phyloP scores from a whole-genome alignment of 768 basidiomycete species.

The Terana coerulea region DNA sequence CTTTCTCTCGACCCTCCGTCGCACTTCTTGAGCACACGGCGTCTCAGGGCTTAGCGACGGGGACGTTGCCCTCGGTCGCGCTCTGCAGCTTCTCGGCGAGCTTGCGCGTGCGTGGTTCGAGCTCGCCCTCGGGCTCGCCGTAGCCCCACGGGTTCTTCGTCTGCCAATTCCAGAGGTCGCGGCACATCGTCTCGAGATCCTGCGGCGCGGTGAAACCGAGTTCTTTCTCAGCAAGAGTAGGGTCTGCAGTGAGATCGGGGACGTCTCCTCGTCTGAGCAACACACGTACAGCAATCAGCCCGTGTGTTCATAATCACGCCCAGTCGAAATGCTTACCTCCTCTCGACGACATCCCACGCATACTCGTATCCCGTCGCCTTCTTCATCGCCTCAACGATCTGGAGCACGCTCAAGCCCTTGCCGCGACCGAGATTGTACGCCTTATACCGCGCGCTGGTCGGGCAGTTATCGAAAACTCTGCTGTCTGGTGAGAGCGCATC shows the following conservation, averaged over 20 bases:
- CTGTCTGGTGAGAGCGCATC: conserved; percentile 70
- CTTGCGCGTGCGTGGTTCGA: neutral
- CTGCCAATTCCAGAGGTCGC: conserved; percentile 99
- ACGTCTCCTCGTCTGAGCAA: conserved; percentile 83
- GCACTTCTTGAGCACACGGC: no score
- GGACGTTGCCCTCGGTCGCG: neutral
- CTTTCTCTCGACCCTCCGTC: no score
- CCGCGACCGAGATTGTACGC: conserved; percentile 98
- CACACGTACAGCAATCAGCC: neutral
- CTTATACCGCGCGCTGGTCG: conserved; percentile 65
- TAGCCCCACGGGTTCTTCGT: conserved; percentile 86
- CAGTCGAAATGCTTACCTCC: conserved; percentile 57
- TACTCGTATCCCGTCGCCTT: conserved; percentile 86
- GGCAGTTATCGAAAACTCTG: conserved; percentile 53
- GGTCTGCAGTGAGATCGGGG: conserved; percentile 94
- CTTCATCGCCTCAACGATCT: conserved; percentile 94
- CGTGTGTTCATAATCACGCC: no score
- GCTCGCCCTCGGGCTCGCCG: conserved; percentile 18
- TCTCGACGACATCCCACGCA: conserved; percentile 84
- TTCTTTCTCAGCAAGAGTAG: conserved; percentile 85
- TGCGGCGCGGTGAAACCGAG: conserved; percentile 86
- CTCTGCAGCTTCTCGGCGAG: neutral
- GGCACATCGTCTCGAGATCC: conserved; percentile 88
- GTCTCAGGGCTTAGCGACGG: no score
- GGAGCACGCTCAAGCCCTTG: conserved; percentile 84